A percentile compares a stretch with the other conserved stretches of the same genome.
These are phyloP conservation scores for Westerdykella aurantiaca DNA, from an alignment of 2,329 filamentous ascomycete genomes.

Conservation along the genomic window DNA sequence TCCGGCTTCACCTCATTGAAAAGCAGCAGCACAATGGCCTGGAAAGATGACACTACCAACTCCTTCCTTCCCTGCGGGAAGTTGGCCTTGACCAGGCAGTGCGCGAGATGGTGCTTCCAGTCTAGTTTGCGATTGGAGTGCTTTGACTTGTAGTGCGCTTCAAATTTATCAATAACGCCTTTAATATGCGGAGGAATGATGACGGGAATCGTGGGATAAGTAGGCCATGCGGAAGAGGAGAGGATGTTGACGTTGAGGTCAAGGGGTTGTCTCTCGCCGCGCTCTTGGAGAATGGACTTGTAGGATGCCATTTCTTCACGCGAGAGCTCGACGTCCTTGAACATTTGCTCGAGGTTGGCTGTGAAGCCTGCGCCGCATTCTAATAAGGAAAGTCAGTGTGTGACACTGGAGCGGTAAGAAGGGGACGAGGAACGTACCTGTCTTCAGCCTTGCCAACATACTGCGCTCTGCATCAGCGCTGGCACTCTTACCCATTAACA, in stretches of 20 bases:
- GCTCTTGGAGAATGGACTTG: slow-evolving; percentile 60
- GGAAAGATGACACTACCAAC: slow-evolving; percentile 83
- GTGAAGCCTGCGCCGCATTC: slow-evolving; percentile 95
- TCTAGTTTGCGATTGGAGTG: slow-evolving; percentile 80
- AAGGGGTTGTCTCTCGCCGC: slow-evolving; percentile 53
- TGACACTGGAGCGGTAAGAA: background rate
- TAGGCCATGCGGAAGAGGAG: slow-evolving; percentile 88
- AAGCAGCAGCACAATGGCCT: slow-evolving; percentile 81
- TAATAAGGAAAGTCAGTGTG: slow-evolving; percentile 14
- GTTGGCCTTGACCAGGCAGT: slow-evolving; percentile 75
- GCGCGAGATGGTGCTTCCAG: slow-evolving; percentile 91
- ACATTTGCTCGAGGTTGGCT: slow-evolving; percentile 98
- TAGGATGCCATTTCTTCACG: slow-evolving; percentile 91
- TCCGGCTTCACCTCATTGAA: slow-evolving; percentile 69
- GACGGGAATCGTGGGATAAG: slow-evolving; percentile 72
- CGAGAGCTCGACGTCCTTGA: slow-evolving; percentile 92
- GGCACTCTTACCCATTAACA: slow-evolving; percentile 87
- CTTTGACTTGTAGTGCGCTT: slow-evolving; percentile 79
- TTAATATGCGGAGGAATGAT: slow-evolving; percentile 71
- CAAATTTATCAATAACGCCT: slow-evolving; percentile 73
- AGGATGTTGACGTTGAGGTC: slow-evolving; percentile 84
- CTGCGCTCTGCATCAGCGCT: slow-evolving; percentile 92
- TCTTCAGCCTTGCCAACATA: slow-evolving; percentile 88
- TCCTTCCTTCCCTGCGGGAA: slow-evolving; percentile 82
- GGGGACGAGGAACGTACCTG: slow-evolving; percentile 39